Evolutionary conservation across 192 early-diverging fungal genomes (phyloP).

Genomic region (Dissophora ornata): DNA sequence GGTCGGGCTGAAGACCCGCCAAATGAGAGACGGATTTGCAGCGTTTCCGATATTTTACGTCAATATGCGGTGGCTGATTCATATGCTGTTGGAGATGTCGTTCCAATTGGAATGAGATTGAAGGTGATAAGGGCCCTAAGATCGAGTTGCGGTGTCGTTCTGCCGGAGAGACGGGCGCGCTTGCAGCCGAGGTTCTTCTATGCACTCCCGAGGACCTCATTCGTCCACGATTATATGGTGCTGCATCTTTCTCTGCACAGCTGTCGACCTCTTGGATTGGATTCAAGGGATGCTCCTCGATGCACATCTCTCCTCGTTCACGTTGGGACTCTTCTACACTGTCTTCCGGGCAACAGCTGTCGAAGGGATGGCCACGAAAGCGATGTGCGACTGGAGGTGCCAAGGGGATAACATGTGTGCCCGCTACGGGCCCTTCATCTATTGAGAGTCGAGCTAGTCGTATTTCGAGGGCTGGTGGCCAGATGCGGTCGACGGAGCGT

Average conservation of each 20-base stretch:
- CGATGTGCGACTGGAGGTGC: conserved; percentile 17
- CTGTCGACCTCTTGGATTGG: conserved; percentile 13
- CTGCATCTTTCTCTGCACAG: neutral
- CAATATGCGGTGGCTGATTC: conserved; percentile 9
- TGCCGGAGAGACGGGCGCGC: neutral
- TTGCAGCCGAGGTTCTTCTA: no score
- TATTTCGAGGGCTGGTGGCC: conserved; percentile 50
- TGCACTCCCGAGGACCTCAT: no score
- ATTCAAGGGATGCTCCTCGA: neutral
- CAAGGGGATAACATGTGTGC: conserved; percentile 30
- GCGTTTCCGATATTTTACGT: conserved; percentile 9
- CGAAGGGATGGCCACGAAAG: neutral
- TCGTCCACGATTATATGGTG: neutral
- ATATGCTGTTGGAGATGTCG: conserved; percentile 5
- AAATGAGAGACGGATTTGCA: conserved; percentile 10
- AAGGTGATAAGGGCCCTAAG: conserved; percentile 7
- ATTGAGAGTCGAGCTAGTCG: conserved; percentile 30
- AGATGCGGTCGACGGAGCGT: conserved; percentile 37
- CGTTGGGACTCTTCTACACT: neutral
- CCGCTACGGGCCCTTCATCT: conserved; percentile 15
- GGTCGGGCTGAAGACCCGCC: no score
- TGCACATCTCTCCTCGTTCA: neutral
- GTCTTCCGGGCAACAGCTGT: neutral
- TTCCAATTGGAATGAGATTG: conserved; percentile 3
- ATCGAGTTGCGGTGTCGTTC: conserved; percentile 6